Base-by-base conservation (phyloP, 148 eudicot species). In the Camellia lanceoleosa region DNA sequence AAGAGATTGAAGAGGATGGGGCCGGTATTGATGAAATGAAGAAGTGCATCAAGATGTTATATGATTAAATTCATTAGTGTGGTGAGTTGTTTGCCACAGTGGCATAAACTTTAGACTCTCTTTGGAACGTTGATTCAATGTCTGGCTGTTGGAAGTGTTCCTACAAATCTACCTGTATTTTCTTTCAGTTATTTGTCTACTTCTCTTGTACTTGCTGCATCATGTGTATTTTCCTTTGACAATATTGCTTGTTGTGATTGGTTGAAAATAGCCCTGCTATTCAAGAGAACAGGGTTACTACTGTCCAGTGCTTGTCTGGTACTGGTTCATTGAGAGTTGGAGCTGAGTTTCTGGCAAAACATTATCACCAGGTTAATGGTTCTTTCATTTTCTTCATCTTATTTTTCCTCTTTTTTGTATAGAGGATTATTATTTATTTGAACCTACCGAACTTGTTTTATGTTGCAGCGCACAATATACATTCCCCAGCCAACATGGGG, bases 401-500 rank as follows among this genome's bases (percentile, higher is more conserved):
- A 38, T 4, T 82, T 76, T 62, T 30, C n/a, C 49, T 42, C 14
- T 69, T 4, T 38, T 4, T n/a, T 55, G 81, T 66, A 16, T 6
- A 59, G 20, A 30, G 38, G 38, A 64, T 52, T 38, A 23, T 73
- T 56, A 41, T 42, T 30, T 30, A 72, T 59, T 18, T 10, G 19
- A 64, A 64, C 60, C 44, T 41, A 18, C 12, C 1, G 23, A 72
- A 64, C 60, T 78, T 62, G 44, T 43, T 77, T 38, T 79, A 43
- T 63, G 60, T 66, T 84, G 85, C 92, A 93, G 99, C 89, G 77
- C 58, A 89, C 88, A n/a, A 91, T 96, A 73, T 96, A 92, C 70
- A 96, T 93, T 80, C 98, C 99, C 44, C 86, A 75, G 54, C 98
- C 99, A 76, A 93, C 99, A 82, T 96, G 99, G 97, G 99, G 99